Conservation (phyloP, 148 eudicot species). For the Chenopodium album region DNA sequence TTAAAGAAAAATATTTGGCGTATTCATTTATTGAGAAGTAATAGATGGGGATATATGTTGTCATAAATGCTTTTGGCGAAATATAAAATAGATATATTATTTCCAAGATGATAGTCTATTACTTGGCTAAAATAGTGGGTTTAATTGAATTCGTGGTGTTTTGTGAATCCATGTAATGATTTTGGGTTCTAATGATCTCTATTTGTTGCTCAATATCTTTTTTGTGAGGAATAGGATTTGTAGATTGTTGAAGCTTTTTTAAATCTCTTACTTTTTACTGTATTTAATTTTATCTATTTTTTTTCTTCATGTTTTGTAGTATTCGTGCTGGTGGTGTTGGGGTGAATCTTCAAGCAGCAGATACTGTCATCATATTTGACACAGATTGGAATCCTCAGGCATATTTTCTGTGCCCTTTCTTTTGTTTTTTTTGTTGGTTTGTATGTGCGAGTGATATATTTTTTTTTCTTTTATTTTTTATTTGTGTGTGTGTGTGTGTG, state of each 20-base stretch:
- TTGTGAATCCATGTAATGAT: too few species aligned
- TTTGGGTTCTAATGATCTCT: too few species aligned
- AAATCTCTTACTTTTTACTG: conserved; percentile 4
- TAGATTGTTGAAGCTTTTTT: conserved; percentile 6
- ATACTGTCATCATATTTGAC: conserved; percentile 97
- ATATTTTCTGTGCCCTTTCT: conserved; percentile 7
- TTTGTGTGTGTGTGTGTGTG: neutral
- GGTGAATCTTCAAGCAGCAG: conserved; percentile 99
- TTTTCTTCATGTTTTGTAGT: conserved; percentile 33
- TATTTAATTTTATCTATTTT: too few species aligned
- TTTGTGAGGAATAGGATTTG: neutral
- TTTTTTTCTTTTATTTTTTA: neutral
- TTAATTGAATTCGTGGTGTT: too few species aligned
- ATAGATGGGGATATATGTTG: too few species aligned
- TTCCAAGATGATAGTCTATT: too few species aligned
- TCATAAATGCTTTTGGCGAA: too few species aligned
- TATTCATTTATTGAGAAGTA: too few species aligned
- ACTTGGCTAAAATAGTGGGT: too few species aligned
- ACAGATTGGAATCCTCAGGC: conserved; percentile 99
- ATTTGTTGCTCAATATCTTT: too few species aligned
- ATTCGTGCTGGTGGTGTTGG: conserved; percentile 99
- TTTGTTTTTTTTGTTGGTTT: neutral
- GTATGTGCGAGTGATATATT: neutral
- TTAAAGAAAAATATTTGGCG: too few species aligned
- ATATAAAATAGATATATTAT: too few species aligned